phyloP scores from a whole-genome alignment of 192 early-diverging fungal species.

The Chytriomyces sp. region DNA sequence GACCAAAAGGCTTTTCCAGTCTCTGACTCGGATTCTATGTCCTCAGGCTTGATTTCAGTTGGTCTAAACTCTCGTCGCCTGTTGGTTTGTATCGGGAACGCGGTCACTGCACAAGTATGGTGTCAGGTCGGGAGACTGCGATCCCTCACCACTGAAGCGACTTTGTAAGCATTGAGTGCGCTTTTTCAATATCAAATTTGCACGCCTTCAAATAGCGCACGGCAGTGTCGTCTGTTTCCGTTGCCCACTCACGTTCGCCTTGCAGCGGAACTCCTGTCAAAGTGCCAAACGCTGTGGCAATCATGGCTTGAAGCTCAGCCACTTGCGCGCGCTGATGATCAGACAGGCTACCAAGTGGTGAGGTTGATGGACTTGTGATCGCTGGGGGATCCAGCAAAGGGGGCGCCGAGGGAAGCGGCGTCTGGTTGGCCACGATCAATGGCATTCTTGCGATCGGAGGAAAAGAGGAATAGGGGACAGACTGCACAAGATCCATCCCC shows the following conservation, averaged over 20 bases:
- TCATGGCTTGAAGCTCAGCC: not conserved
- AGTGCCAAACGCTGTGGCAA: not conserved
- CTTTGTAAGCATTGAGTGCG: not conserved
- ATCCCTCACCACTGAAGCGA: conserved; percentile 10
- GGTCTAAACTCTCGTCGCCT: conserved; percentile 63
- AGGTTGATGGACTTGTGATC: too few relatives aligned
- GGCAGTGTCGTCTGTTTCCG: not conserved
- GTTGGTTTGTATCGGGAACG: too few relatives aligned
- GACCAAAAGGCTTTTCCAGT: conserved; percentile 82
- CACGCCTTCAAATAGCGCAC: conserved; percentile 58
- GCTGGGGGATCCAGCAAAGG: not conserved
- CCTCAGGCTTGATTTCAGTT: conserved; percentile 66
- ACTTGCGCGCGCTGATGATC: not conserved
- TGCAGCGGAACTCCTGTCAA: conserved; percentile 4
- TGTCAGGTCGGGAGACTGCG: not conserved
- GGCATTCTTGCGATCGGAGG: too few relatives aligned
- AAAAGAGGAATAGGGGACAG: too few relatives aligned
- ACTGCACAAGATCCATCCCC: too few relatives aligned
- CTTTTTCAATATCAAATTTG: conserved; percentile 56
- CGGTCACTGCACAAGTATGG: too few relatives aligned
- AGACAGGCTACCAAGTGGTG: not conserved
- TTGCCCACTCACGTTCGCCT: conserved; percentile 41
- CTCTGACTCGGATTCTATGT: conserved; percentile 70
- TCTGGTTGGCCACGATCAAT: not conserved
- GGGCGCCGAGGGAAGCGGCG: not conserved